Evolutionary conservation across 768 basidiomycete species (phyloP).

Genomic region (Rhizopogon rudus): DNA sequence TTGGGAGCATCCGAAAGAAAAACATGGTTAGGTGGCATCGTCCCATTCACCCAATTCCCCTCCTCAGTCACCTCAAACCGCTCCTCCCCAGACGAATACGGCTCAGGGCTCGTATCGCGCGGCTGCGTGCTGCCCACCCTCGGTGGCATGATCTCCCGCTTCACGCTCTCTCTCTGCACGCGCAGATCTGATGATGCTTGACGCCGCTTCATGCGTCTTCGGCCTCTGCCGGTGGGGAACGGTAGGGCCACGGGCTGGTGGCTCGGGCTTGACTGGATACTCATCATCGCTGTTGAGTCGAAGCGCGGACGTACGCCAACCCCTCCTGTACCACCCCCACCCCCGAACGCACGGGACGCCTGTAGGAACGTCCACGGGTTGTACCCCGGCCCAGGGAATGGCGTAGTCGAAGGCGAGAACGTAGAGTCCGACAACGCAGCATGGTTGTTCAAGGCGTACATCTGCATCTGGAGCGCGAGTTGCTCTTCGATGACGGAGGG

Average conservation of each 20-base stretch:
- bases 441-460: conserved; percentile 69
- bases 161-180: conserved; percentile 10
- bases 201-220: conserved; percentile 40
- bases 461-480: conserved; percentile 71
- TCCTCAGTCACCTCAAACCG: too few relatives aligned
- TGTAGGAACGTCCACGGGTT: conserved; percentile 74
- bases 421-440: conserved; percentile 65
- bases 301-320: conserved; percentile 24
- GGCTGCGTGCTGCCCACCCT: conserved; percentile 84
- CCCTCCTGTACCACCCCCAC: conserved; percentile 4
- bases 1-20: too few relatives aligned
- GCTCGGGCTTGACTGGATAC: conserved; percentile 42
- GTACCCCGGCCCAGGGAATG: conserved; percentile 59
- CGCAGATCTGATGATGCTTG: conserved; percentile 34
- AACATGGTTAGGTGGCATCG: too few relatives aligned
- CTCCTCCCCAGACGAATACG: conserved; percentile 42
- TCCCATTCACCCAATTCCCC: too few relatives aligned
- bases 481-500: conserved; percentile 59
- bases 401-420: conserved; percentile 71
- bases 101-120: conserved; percentile 74
- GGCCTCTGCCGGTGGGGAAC: conserved; percentile 40
- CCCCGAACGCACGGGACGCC: conserved; percentile 43
- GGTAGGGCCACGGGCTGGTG: conserved; percentile 38
- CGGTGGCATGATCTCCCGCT: conserved; percentile 50
- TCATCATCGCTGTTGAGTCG: conserved; percentile 34